Conservation (phyloP, 345 rosid genomes). For the Arabis alpina region DNA sequence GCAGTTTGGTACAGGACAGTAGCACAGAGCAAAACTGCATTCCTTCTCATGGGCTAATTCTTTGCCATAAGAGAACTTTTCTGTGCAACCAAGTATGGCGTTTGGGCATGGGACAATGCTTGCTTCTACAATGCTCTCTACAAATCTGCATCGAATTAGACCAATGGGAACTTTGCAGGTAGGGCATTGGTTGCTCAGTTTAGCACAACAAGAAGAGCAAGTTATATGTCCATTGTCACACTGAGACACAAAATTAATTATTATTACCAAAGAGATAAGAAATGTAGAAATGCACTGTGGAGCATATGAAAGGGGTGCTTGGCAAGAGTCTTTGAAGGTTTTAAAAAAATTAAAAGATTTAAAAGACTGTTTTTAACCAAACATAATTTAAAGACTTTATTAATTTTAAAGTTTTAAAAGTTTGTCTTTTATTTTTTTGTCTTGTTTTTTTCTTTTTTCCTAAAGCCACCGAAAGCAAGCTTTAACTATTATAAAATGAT, state of each 20-base stretch:
- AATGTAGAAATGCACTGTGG: no score
- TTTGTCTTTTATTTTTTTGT: no score
- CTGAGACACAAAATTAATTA: neutral
- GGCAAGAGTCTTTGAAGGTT: no score
- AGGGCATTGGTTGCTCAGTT: slow-evolving; percentile 3
- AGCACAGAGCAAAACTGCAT: neutral
- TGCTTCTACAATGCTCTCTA: neutral
- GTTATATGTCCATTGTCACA: slow-evolving; percentile 28
- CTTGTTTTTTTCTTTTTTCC: no score
- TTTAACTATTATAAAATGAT: no score
- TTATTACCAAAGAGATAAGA: no score
- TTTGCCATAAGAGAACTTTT: neutral
- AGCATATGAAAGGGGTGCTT: no score
- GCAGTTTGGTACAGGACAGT: slow-evolving; percentile 1
- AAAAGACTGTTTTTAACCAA: no score
- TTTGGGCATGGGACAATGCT: neutral
- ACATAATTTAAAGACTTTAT: no score
- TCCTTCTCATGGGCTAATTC: neutral
- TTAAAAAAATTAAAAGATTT: no score
- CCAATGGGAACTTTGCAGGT: slow-evolving; percentile 1
- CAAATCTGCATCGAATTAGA: neutral
- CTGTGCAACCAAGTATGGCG: neutral
- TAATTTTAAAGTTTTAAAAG: no score
- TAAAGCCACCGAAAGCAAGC: no score
- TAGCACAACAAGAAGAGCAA: neutral